phyloP scores from a whole-genome alignment of 2,329 filamentous ascomycete genomes.

The Claviceps paspali region DNA sequence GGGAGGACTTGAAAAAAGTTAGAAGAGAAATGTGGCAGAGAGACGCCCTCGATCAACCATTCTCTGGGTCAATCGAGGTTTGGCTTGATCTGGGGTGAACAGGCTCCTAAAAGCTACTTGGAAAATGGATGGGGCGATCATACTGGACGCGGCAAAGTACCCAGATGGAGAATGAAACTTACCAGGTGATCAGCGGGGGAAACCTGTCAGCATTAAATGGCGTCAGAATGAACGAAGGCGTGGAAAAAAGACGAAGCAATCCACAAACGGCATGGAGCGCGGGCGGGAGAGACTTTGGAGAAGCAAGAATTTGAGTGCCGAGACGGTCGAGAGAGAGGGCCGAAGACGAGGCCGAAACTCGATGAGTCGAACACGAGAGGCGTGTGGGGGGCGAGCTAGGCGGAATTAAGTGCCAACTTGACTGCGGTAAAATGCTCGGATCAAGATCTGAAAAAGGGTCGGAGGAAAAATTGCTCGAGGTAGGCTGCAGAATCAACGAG shows the following conservation, averaged over 20 bases:
- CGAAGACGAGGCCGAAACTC: not conserved
- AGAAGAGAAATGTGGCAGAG: no score
- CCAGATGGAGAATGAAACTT: not conserved
- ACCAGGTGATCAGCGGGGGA: slow-evolving; percentile 2
- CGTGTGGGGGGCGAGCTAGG: not conserved
- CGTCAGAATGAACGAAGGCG: not conserved
- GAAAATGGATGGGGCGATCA: not conserved
- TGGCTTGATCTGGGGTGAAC: not conserved
- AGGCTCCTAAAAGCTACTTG: not conserved
- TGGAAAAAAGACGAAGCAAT: not conserved
- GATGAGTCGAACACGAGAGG: not conserved
- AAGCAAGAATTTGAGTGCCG: not conserved
- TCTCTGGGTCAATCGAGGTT: not conserved
- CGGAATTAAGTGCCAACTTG: not conserved
- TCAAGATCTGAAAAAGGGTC: not conserved
- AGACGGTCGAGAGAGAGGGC: no score
- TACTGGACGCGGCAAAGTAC: not conserved
- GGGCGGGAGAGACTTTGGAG: not conserved
- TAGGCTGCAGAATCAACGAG: not conserved
- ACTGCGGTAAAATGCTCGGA: not conserved
- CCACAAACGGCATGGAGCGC: slow-evolving; percentile 3
- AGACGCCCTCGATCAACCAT: not conserved
- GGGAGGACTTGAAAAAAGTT: no score
- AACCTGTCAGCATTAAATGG: slow-evolving; percentile 1
- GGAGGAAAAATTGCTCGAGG: not conserved